Base-by-base conservation (phyloP, 176 grass and related monocot species). In the Hyparrhenia diplandra region DNA sequence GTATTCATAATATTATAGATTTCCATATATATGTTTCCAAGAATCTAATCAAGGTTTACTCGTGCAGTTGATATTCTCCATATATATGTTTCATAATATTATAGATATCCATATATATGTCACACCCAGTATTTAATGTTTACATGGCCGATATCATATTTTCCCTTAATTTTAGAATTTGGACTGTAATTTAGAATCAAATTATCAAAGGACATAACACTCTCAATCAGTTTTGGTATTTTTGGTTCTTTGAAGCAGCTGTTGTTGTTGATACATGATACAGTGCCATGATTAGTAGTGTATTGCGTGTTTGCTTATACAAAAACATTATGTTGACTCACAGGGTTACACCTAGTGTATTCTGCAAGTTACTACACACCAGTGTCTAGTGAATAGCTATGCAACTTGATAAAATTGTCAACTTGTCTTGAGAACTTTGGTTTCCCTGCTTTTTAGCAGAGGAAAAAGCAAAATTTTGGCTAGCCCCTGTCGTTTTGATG, bases 281-380 rank as follows among this genome's bases (percentile, higher is more conserved):
- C 31, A 46, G 25, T 71, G 28, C 31, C 64, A 17, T 55, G 17
- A 73, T 73, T 73, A 52, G 25, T 58, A 18, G 65, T 80, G 36
- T 41, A 73, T 17, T 45, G 20, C 46, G 29, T 54, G 37, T 42
- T 23, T 45, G 13, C 67, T 37, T 64, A 30, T 42, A 32, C 40
- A 64, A 70, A 69, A 32, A 32, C 18, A 25, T 87, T 71, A 55
- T 67, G 21, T 88, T 77, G 64, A 68, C 36, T 64, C 24, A 45
- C 39, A 61, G 13, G 29, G 45, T 64, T 9, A 59, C 47, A 74
- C 27, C 36, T 83, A 73, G 37, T 67, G 40, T 72, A 66, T 3
- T 35, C 34, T 67, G 46, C 16, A 13, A 41, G 5, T 28, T 28
- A 30, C 76, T n/a, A 32, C 31, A 79, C 21, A 51, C 45, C 32